Evolutionary conservation across 2,329 filamentous ascomycete genomes (phyloP), one percentile per base, ranked within the genome.

Genomic region (Arthrinium phaeospermum): DNA sequence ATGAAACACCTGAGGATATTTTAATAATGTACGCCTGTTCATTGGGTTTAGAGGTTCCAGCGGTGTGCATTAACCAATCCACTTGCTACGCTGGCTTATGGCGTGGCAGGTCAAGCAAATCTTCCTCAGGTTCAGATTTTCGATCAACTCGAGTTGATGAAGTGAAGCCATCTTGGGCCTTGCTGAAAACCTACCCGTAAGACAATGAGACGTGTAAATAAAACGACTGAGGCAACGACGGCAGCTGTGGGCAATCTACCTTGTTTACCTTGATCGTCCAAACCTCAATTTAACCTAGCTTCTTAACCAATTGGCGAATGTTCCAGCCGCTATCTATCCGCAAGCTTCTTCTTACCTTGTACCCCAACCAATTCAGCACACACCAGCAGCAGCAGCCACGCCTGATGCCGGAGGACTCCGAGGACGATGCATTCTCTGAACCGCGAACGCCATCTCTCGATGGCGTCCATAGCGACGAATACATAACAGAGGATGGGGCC

Each of bases 11-110:
- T 24, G 49, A 24, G 49, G 10, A 41, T 41, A 41, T 41, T 10
- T 30, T 30, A 30, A 30, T 46, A 57, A 7, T 19, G 4, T 16
- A 27, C 12, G 51, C 51, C 51, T 34, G 27, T 57, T 7, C 51
- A 16, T 27, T 61, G 53, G 53, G 53, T 12, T 61, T 61, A 19
- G 57, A n/a, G 57, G 57, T 22, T 22, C 34, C 34, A 34, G 57
- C 57, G 57, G 57, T 64, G 57, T 64, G 57, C 57, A 64, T 64
- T 64, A 34, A 34, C 57, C 57, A 64, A 64, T 34, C 57, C 30
- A 64, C 57, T 34, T 30, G 34, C 30, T 64, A 13, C 41, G 34
- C 30, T 64, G 57, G 57, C 10, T 41, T 64, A 41, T 64, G 57
- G 34, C 16, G 34, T 30, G 34, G 12, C 19, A 64, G 57, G 57